A percentile compares a stretch with the other conserved stretches of the same genome.
Evolutionary conservation across 306 rosid genomes (phyloP).

Genomic region (Fragaria vesca): DNA sequence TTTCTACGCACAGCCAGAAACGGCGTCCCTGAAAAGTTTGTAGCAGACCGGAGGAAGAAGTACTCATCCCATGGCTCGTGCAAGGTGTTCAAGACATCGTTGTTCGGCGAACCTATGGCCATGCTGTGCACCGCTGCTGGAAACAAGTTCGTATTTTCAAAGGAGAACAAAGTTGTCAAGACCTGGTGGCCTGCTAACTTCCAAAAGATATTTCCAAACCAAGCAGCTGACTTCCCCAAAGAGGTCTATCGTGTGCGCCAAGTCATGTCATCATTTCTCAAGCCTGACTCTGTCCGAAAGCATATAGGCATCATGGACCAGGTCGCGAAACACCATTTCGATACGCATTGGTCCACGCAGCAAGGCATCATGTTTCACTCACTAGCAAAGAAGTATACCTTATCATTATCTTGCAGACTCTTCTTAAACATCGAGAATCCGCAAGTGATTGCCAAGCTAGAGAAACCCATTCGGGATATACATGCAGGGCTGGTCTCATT

Average conservation of each 20-base stretch:
- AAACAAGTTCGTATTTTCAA: not conserved
- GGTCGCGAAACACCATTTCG: not conserved
- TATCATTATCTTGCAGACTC: not conserved
- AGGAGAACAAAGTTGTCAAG: not conserved
- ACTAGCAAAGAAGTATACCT: not conserved
- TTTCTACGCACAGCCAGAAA: too few relatives aligned
- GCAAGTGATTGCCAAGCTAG: not conserved
- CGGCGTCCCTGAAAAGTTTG: too few relatives aligned
- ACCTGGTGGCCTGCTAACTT: not conserved
- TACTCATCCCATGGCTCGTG: not conserved
- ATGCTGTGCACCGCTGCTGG: not conserved
- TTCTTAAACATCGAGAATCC: not conserved
- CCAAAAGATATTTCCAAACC: not conserved
- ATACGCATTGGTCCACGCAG: not conserved
- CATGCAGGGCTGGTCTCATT: not conserved
- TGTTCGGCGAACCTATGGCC: not conserved
- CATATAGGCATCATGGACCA: not conserved
- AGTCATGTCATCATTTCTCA: not conserved
- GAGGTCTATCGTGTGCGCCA: not conserved
- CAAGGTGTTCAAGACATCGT: not conserved
- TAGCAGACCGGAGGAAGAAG: not conserved
- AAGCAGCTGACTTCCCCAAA: not conserved
- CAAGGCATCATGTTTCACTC: not conserved
- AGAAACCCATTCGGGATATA: not conserved
- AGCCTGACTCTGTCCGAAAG: not conserved